A percentile compares a stretch with the other conserved stretches of the same genome.
phyloP scores from a whole-genome alignment of 148 eudicot genomes.

The Arbutus unedo region DNA sequence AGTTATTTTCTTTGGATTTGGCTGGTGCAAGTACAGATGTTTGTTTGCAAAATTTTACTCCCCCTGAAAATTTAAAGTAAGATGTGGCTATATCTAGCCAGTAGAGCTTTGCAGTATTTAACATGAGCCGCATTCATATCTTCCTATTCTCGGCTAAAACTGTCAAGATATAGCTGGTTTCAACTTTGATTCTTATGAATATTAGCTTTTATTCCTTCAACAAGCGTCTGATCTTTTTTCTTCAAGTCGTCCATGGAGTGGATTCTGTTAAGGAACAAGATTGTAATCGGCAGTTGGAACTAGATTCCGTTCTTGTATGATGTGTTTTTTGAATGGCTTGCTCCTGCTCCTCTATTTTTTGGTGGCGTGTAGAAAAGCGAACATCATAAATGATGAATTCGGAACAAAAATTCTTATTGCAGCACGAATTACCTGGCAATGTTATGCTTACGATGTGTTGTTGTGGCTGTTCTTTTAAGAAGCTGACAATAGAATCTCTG shows the following conservation, averaged over 20 bases:
- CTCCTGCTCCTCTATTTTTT: not conserved
- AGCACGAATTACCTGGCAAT: not conserved
- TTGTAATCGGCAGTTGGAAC: constrained; percentile 1
- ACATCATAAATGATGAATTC: not conserved
- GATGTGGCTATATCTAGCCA: not conserved
- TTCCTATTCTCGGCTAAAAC: not conserved
- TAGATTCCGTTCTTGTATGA: not conserved
- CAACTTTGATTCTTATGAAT: not conserved
- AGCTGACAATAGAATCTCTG: not conserved
- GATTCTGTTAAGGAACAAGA: not conserved
- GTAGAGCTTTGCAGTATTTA: not conserved
- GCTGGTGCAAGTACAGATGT: not conserved
- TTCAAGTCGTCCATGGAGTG: not conserved
- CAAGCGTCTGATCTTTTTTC: not conserved
- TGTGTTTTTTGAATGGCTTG: not conserved
- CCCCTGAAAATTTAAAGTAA: not conserved
- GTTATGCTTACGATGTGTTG: not conserved
- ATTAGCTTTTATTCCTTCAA: not conserved
- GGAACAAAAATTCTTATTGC: not conserved
- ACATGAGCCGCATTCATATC: not conserved
- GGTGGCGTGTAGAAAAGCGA: not conserved
- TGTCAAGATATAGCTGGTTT: not conserved
- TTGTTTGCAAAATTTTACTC: not conserved
- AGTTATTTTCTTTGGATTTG: not conserved
- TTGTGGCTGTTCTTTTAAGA: not conserved